Evolutionary conservation across 2,329 filamentous ascomycete species (phyloP).

Genomic region (Sphaerulina populicola): DNA sequence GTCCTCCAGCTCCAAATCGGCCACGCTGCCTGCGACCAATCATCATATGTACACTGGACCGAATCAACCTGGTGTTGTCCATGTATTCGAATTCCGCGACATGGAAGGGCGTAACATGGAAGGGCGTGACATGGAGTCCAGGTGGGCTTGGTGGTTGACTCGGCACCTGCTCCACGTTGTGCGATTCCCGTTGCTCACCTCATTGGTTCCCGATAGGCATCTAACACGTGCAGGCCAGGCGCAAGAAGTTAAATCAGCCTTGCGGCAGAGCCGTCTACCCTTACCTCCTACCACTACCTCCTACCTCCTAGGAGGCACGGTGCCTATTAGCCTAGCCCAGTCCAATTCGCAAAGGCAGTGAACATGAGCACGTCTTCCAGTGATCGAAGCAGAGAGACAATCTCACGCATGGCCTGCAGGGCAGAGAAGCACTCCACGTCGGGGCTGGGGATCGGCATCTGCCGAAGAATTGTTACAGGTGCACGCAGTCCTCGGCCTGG

Average conservation of each 20-base stretch:
- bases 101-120: too few species aligned
- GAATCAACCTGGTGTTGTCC: too few species aligned
- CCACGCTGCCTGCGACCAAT: too few species aligned
- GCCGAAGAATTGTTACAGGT: background rate
- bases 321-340: background rate
- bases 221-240: background rate
- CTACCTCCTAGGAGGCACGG: too few species aligned
- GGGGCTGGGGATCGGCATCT: background rate
- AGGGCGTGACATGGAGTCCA: too few species aligned
- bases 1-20: too few species aligned
- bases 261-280: background rate
- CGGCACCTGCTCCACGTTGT: background rate
- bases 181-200: background rate
- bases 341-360: background rate
- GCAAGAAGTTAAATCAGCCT: background rate
- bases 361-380: background rate
- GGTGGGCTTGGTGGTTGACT: background rate
- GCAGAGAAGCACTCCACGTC: background rate
- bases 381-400: background rate
- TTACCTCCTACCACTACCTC: background rate
- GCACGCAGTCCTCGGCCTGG: background rate
- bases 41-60: too few species aligned
- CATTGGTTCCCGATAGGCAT: background rate
- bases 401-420: background rate
- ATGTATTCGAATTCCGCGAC: too few species aligned